Conservation (phyloP, 148 eudicot genomes). For the Drosera capensis region DNA sequence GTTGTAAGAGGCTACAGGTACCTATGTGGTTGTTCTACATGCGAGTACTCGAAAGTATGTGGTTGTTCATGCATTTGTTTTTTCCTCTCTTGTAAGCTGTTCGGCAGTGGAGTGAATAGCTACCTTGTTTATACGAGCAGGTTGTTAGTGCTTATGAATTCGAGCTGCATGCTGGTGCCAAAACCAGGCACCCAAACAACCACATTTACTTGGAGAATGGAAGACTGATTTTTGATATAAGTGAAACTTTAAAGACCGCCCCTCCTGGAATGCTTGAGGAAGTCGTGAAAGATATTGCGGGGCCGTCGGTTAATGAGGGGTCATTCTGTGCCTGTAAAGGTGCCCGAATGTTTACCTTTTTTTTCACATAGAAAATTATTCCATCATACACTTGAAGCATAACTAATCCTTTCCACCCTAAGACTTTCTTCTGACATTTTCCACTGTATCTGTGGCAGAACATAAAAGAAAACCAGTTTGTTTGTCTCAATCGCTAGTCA, state of each 20-base stretch:
- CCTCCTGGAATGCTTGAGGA: slow-evolving; percentile 54
- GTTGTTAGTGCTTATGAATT: slow-evolving; percentile 88
- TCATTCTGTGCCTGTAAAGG: slow-evolving; percentile 69
- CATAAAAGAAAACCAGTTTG: slow-evolving; percentile 14
- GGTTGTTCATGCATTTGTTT: too few species aligned
- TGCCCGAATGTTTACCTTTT: slow-evolving; percentile 3
- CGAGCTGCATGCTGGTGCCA: slow-evolving; percentile 83
- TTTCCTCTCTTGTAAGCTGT: not conserved
- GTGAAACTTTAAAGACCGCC: slow-evolving; percentile 63
- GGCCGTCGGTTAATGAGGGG: slow-evolving; percentile 64
- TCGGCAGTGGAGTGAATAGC: not conserved
- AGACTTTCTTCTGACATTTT: slow-evolving; percentile 1
- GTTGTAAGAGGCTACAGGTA: slow-evolving; percentile 56
- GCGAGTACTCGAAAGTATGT: slow-evolving; percentile 63
- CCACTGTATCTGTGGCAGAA: slow-evolving; percentile 6
- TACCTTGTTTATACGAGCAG: too few species aligned
- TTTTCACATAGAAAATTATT: not conserved
- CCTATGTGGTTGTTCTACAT: slow-evolving; percentile 69
- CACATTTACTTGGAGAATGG: slow-evolving; percentile 91
- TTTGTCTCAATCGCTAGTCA: slow-evolving; percentile 11
- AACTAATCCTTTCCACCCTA: not conserved
- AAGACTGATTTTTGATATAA: slow-evolving; percentile 70
- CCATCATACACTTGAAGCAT: not conserved
- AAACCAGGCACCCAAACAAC: slow-evolving; percentile 89
- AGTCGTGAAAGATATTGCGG: slow-evolving; percentile 61